phyloP scores from a whole-genome alignment of 805 yeast genomes.

The Allodekkera sacchari region DNA sequence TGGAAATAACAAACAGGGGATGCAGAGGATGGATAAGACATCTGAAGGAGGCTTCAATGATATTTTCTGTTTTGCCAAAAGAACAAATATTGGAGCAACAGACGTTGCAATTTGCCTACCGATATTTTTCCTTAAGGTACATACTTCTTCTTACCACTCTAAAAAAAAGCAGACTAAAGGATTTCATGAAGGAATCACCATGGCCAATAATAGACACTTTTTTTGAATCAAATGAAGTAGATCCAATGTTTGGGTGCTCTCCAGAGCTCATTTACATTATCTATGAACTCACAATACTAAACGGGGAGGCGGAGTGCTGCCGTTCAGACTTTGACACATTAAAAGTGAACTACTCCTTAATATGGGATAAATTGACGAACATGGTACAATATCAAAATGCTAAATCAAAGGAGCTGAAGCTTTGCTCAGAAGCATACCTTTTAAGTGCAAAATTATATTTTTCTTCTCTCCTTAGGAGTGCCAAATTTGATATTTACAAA shows the following conservation, averaged over 20 bases:
- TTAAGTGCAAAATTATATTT: slow-evolving; percentile 13
- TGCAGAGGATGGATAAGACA: slow-evolving; percentile 23
- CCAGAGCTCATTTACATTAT: slow-evolving; percentile 20
- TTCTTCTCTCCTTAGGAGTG: slow-evolving; percentile 9
- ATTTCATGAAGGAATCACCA: slow-evolving; percentile 12
- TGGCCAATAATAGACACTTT: slow-evolving; percentile 19
- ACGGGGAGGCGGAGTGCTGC: slow-evolving; percentile 7
- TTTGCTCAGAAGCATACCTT: slow-evolving; percentile 16
- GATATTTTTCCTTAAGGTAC: slow-evolving; percentile 25
- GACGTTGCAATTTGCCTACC: slow-evolving; percentile 22
- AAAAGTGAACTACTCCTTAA: slow-evolving; percentile 3
- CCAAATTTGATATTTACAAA: slow-evolving; percentile 5
- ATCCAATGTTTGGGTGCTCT: slow-evolving; percentile 28
- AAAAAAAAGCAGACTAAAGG: slow-evolving; percentile 10
- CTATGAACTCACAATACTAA: slow-evolving; percentile 15
- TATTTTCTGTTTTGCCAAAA: slow-evolving; percentile 17
- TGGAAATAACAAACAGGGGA: slow-evolving; percentile 23
- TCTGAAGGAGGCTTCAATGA: slow-evolving; percentile 22
- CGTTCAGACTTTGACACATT: slow-evolving; percentile 4
- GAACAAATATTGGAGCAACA: slow-evolving; percentile 15
- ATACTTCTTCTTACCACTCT: slow-evolving; percentile 20
- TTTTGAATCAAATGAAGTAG: slow-evolving; percentile 19
- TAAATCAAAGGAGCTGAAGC: slow-evolving; percentile 8
- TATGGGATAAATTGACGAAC: slow-evolving; percentile 8
- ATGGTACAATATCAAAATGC: slow-evolving; percentile 6